Conservation (phyloP, 306 rosid species). For the Amphicarpaea edgeworthii region DNA sequence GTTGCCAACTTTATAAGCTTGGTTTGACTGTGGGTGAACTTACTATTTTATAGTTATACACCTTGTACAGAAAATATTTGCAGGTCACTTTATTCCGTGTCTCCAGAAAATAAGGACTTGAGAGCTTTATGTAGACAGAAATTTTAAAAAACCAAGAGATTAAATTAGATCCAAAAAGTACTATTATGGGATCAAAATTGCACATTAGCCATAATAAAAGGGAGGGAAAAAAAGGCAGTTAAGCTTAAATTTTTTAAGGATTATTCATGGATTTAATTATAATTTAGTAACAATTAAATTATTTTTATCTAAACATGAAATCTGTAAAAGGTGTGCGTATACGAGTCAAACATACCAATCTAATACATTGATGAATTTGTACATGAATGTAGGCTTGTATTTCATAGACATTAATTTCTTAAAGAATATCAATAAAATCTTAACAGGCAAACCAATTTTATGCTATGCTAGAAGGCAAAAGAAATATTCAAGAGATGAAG, state of each 20-base stretch:
- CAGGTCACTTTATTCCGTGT: neutral
- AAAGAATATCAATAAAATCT: constrained; percentile 5
- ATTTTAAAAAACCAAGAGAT: neutral
- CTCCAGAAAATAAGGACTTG: neutral
- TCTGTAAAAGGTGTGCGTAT: neutral
- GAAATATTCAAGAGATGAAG: neutral
- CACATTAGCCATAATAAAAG: neutral
- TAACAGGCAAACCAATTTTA: constrained; percentile 12
- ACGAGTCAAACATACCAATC: neutral
- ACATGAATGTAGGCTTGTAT: neutral
- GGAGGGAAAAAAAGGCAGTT: too few relatives aligned
- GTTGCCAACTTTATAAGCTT: neutral
- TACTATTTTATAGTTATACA: too few relatives aligned
- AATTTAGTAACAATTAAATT: neutral
- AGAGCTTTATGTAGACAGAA: neutral
- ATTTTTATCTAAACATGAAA: neutral
- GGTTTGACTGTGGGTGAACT: too few relatives aligned
- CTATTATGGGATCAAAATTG: neutral
- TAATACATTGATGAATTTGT: neutral
- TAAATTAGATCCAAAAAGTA: neutral
- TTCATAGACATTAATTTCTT: neutral
- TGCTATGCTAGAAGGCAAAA: constrained; percentile 12
- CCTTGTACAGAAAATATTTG: too few relatives aligned
- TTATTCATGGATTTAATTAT: neutral
- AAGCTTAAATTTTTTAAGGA: neutral